Evolutionary conservation across 208 protist genomes (phyloP).

Genomic region (Wallacemonas collosoma): DNA sequence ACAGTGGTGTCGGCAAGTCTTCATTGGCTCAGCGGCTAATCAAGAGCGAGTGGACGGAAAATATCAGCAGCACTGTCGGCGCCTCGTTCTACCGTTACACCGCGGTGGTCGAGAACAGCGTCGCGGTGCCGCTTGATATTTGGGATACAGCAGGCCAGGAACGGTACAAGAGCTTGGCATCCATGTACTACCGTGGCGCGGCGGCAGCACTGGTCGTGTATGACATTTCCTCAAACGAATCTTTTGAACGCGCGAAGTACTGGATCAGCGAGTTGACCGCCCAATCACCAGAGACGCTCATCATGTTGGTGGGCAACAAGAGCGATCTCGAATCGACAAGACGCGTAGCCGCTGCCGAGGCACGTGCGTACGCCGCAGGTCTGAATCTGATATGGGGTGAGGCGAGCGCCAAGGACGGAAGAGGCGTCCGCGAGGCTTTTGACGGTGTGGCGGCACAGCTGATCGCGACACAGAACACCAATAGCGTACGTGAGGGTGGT

Average conservation of each 20-base stretch:
- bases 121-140: slow-evolving; percentile 80
- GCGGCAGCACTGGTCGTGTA: slow-evolving; percentile 95
- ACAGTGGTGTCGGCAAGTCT: slow-evolving; percentile 92
- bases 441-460: slow-evolving; percentile 50
- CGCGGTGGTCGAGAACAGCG: slow-evolving; percentile 54
- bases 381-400: slow-evolving; percentile 63
- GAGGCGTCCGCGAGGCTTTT: slow-evolving; percentile 74
- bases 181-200: slow-evolving; percentile 93
- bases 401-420: slow-evolving; percentile 74
- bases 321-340: slow-evolving; percentile 83
- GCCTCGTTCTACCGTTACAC: slow-evolving; percentile 85
- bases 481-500: slow-evolving; percentile 71
- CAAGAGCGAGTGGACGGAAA: slow-evolving; percentile 73
- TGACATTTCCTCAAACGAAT: slow-evolving; percentile 95
- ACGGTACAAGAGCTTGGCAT: slow-evolving; percentile 85
- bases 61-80: slow-evolving; percentile 78
- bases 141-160: slow-evolving; percentile 93
- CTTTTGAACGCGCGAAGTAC: slow-evolving; percentile 94
- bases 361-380: slow-evolving; percentile 44
- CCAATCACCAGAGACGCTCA: slow-evolving; percentile 88
- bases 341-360: slow-evolving; percentile 59
- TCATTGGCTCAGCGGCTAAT: slow-evolving; percentile 86
- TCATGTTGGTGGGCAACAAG: slow-evolving; percentile 96
- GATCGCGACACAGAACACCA: slow-evolving; percentile 52
- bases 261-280: slow-evolving; percentile 96